A percentile compares a stretch with the other conserved stretches of the same genome.
Conservation (phyloP, 495 filamentous ascomycete genomes). For the Penicillium alfredii region DNA sequence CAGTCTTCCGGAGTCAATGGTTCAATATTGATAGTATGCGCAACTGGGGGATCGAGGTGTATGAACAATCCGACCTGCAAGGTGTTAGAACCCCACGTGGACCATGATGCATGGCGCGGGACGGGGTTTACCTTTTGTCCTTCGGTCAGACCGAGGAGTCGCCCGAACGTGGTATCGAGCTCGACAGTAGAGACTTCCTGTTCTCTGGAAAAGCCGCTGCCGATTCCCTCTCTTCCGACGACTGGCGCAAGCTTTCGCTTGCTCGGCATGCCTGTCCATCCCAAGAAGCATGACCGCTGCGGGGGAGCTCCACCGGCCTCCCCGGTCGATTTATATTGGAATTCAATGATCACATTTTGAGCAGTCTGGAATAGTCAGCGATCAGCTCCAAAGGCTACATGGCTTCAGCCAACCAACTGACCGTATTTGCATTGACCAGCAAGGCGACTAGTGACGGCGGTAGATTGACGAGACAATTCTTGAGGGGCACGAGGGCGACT, state of each 20-base stretch:
- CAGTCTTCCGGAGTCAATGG: constrained; percentile 91
- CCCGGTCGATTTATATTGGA: constrained; percentile 54
- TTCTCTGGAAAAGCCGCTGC: constrained; percentile 53
- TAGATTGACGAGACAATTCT: constrained; percentile 91
- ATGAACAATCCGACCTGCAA: constrained; percentile 58
- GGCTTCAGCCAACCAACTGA: constrained; percentile 38
- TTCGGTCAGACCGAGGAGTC: constrained; percentile 70
- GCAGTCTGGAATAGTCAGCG: constrained; percentile 50
- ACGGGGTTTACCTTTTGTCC: constrained; percentile 68
- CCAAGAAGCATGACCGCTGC: constrained; percentile 70
- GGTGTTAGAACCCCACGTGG: constrained; percentile 21
- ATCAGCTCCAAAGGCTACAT: constrained; percentile 11
- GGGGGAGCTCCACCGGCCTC: constrained; percentile 40
- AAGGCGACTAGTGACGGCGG: constrained; percentile 76
- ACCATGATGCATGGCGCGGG: neutral
- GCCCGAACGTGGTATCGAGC: constrained; percentile 84
- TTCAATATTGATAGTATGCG: constrained; percentile 92
- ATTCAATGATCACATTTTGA: constrained; percentile 93
- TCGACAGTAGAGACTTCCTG: constrained; percentile 74
- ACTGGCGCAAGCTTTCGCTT: constrained; percentile 70
- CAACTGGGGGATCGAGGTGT: constrained; percentile 83
- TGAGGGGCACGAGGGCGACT: constrained; percentile 73
- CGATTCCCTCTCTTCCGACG: constrained; percentile 66
- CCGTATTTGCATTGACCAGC: constrained; percentile 81
- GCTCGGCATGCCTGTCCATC: constrained; percentile 97